These are phyloP conservation scores for Catharanthus roseus DNA, from an alignment of 257 asterid genomes.

Conservation along the genomic window DNA sequence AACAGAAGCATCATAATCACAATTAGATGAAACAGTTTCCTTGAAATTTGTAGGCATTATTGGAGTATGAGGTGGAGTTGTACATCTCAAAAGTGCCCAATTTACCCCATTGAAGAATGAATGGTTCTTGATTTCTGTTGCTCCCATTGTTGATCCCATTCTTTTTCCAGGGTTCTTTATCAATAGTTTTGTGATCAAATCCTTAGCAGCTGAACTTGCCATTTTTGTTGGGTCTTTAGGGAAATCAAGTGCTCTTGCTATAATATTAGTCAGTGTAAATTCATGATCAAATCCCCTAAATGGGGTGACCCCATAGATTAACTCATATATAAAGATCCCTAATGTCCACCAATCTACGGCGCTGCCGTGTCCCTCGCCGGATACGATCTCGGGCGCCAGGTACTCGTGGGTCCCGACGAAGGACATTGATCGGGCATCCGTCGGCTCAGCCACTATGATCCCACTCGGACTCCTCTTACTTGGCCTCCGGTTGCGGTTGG, in stretches of 20 bases:
- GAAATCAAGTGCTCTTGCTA: slow-evolving; percentile 55
- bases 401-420: slow-evolving; percentile 75
- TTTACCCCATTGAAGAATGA: slow-evolving; percentile 58
- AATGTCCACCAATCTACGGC: slow-evolving; percentile 78
- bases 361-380: slow-evolving; percentile 71
- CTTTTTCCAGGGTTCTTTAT: slow-evolving; percentile 55
- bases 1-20: slow-evolving; percentile 5
- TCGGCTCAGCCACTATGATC: slow-evolving; percentile 1
- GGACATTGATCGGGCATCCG: slow-evolving; percentile 56
- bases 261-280: slow-evolving; percentile 50
- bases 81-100: slow-evolving; percentile 72
- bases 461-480: no score
- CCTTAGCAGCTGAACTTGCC: slow-evolving; percentile 36
- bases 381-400: slow-evolving; percentile 61
- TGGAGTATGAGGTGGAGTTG: slow-evolving; percentile 54
- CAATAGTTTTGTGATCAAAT: slow-evolving; percentile 45
- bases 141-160: slow-evolving; percentile 65
- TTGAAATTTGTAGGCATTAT: not conserved
- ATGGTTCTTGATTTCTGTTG: slow-evolving; percentile 56
- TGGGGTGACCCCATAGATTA: slow-evolving; percentile 58
- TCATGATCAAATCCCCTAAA: slow-evolving; percentile 54
- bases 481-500: slow-evolving; percentile 11
- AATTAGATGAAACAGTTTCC: not conserved
- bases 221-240: slow-evolving; percentile 49
- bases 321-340: slow-evolving; percentile 49